Evolutionary conservation across 2,329 filamentous ascomycete species (phyloP), one percentile per base, ranked within the genome.

Genomic region (Paraphaeosphaeria sporulosa): DNA sequence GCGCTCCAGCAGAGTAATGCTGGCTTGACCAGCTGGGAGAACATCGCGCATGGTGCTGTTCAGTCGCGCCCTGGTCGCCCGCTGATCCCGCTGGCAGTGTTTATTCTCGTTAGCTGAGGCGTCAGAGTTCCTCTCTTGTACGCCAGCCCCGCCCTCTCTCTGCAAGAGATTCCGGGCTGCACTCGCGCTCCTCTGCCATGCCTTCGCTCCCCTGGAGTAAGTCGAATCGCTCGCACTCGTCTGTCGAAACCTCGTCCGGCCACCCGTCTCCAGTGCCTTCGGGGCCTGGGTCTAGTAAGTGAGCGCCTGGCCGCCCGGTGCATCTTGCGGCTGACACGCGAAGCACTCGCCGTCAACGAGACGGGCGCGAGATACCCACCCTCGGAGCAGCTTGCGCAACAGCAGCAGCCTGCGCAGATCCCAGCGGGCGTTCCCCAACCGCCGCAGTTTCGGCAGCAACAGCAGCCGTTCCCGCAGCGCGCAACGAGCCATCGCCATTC

Each of bases 211-310:
- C 73, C 47, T 77, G 71, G 75, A 69, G 67, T 61, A 78, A 77
- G 75, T 72, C 72, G 70, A 78, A 77, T 48, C 70, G 70, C 60
- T 76, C 76, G 69, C 75, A 78, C 64, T 69, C 71, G 47, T 76
- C 76, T 50, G 71, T 77, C 58, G 76, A 76, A 64, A 71, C 61
- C 44, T 66, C 71, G 48, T 71, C 73, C 59, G 75, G 73, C 47
- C 75, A 75, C 52, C 65, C 70, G 27, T 75, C 73, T 57, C 73
- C 76, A 43, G 70, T 74, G 47, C 71, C 72, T 17, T 73, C 75
- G 68, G 70, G 74, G 71, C 69, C 48, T 47, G 54, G 74, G 68
- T 68, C 56, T 44, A 51, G 70, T 72, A 65, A 68, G 67, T 71
- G 65, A 60, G 63, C 64, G 55, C 64, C 60, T 63, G 62, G 54